Conservation (phyloP, 495 filamentous ascomycete species). For the Penicillium paradoxum region DNA sequence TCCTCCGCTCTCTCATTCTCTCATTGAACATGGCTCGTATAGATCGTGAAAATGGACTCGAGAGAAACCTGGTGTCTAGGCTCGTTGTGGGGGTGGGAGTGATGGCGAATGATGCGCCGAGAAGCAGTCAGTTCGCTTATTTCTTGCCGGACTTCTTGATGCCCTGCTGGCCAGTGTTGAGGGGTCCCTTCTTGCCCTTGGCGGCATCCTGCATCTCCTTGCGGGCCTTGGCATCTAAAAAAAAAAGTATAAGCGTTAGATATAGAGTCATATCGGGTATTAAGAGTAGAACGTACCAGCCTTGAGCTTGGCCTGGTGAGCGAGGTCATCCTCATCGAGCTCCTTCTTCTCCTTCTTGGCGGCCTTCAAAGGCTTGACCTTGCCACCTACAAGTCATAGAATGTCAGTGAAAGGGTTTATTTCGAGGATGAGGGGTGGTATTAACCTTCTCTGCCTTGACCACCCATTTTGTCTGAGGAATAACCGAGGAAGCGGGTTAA, state of each 20-base stretch:
- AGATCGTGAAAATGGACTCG: constrained; percentile 26
- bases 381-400: constrained; percentile 57
- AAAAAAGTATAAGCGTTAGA: not conserved
- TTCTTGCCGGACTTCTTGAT: constrained; percentile 94
- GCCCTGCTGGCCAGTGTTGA: constrained; percentile 72
- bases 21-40: constrained; percentile 30
- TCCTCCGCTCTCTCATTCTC: constrained; percentile 14
- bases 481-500: constrained; percentile 7
- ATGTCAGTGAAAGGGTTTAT: constrained; percentile 2
- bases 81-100: not conserved
- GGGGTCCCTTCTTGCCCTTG: constrained; percentile 52
- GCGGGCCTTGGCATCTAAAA: constrained; percentile 68
- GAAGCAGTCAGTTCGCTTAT: constrained; percentile 35
- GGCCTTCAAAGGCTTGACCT: constrained; percentile 77
- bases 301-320: constrained; percentile 67
- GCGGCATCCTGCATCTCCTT: constrained; percentile 65
- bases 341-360: constrained; percentile 75
- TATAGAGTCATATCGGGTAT: not conserved
- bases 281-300: constrained; percentile 49
- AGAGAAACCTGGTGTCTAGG: not conserved
- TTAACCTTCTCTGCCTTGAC: constrained; percentile 62
- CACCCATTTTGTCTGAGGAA: constrained; percentile 51
- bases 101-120: not conserved
- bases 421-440: not conserved
- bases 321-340: constrained; percentile 70